Evolutionary conservation across 345 rosid species (phyloP).

Genomic region (Aurinia saxatilis): DNA sequence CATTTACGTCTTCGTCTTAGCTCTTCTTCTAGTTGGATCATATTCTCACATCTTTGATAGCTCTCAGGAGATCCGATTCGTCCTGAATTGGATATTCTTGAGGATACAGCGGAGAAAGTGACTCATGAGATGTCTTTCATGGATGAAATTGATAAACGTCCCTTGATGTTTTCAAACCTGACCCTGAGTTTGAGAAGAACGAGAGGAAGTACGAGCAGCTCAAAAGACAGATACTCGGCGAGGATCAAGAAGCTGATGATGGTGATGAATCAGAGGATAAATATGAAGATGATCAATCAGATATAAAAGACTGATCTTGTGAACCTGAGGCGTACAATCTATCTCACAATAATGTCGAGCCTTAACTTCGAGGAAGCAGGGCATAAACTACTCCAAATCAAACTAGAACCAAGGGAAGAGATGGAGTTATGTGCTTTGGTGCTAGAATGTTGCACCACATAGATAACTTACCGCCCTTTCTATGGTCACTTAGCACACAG

Average conservation of each 20-base stretch:
- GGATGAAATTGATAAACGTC: slow-evolving; percentile 43
- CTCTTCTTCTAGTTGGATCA: no score
- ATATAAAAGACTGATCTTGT: slow-evolving; percentile 74
- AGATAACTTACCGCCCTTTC: slow-evolving; percentile 6
- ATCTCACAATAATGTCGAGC: slow-evolving; percentile 76
- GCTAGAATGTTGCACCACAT: slow-evolving; percentile 20
- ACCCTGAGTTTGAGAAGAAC: slow-evolving; percentile 48
- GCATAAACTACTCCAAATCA: slow-evolving; percentile 68
- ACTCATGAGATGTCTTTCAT: slow-evolving; percentile 61
- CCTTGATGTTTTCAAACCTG: slow-evolving; percentile 49
- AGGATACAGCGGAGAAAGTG: slow-evolving; percentile 47
- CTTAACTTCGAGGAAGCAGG: slow-evolving; percentile 88
- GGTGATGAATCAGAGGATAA: slow-evolving; percentile 37
- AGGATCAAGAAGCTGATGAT: slow-evolving; percentile 9
- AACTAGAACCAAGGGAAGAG: slow-evolving; percentile 81
- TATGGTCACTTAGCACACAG: slow-evolving; percentile 26
- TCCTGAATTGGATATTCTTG: slow-evolving; percentile 54
- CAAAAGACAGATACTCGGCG: slow-evolving; percentile 51
- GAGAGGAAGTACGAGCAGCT: slow-evolving; percentile 41
- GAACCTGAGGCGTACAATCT: slow-evolving; percentile 77
- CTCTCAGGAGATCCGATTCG: slow-evolving; percentile 56
- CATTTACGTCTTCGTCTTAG: no score
- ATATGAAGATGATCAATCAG: slow-evolving; percentile 63
- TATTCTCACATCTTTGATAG: no score
- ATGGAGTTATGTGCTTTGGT: slow-evolving; percentile 17